phyloP scores from a whole-genome alignment of 106 monocot genomes.

The Gastrodia elata region DNA sequence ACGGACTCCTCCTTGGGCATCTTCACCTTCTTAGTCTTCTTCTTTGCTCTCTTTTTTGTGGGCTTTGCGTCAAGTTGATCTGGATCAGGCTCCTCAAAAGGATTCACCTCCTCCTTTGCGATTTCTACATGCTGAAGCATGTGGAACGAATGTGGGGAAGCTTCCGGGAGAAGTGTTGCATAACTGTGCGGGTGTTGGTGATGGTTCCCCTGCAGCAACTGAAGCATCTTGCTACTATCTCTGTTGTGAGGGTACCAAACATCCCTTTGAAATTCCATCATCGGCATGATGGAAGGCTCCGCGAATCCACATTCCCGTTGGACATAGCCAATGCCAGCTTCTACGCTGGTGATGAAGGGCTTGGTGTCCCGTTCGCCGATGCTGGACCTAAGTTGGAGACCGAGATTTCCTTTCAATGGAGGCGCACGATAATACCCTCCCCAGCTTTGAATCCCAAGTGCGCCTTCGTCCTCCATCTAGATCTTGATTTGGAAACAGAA shows the following conservation, averaged over 20 bases:
- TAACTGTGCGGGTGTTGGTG: conserved; percentile 13
- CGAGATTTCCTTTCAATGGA: conserved; percentile 39
- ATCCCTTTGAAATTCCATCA: conserved; percentile 36
- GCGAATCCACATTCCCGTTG: conserved; percentile 19
- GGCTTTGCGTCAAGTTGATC: conserved; percentile 12
- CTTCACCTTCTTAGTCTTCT: conserved; percentile 50
- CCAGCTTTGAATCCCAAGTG: conserved; percentile 52
- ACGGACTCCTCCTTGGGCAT: conserved; percentile 15
- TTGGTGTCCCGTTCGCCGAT: conserved; percentile 52
- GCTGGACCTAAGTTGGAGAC: conserved; percentile 65
- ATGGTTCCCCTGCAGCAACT: conserved; percentile 25
- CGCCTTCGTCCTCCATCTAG: conserved; percentile 64
- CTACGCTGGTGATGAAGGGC: conserved; percentile 17
- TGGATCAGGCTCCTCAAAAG: conserved; percentile 8
- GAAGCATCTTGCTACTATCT: conserved; percentile 34
- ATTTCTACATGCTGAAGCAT: conserved; percentile 28
- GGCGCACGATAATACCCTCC: conserved; percentile 39
- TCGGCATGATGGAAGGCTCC: conserved; percentile 23
- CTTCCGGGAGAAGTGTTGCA: conserved; percentile 1
- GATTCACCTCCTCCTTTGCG: conserved; percentile 17
- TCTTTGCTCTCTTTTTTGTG: conserved; percentile 41
- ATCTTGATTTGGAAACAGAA: neutral
- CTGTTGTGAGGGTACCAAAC: conserved; percentile 30
- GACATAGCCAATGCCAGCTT: conserved; percentile 12
- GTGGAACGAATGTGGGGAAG: conserved; percentile 31